A percentile compares a stretch with the other conserved stretches of the same genome.
Conservation (phyloP, 2,329 filamentous ascomycete genomes). For the Phaeoacremonium minimum region DNA sequence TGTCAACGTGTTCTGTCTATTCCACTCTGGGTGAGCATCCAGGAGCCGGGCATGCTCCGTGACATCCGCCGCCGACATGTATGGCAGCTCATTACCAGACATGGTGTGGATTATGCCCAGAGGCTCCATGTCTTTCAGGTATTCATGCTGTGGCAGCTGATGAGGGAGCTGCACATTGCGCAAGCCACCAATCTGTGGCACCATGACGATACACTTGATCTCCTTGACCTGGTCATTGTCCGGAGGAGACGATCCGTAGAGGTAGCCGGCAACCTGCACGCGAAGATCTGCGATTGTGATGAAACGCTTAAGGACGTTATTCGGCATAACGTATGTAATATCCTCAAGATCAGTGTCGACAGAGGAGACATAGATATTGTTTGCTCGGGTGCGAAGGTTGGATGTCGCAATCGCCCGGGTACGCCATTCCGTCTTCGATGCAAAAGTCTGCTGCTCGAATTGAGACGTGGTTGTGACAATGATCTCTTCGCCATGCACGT, state of each 20-base stretch:
- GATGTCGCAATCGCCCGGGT: conserved; percentile 95
- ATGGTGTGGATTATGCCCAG: conserved; percentile 94
- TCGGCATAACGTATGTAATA: conserved; percentile 97
- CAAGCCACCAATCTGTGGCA: conserved; percentile 91
- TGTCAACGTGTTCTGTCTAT: conserved; percentile 84
- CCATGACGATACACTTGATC: conserved; percentile 92
- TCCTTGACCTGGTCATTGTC: conserved; percentile 98
- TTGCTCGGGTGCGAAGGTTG: conserved; percentile 86
- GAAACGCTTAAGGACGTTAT: conserved; percentile 97
- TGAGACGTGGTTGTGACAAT: conserved; percentile 97
- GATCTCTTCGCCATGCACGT: conserved; percentile 94
- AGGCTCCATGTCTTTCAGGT: conserved; percentile 80
- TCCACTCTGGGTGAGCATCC: conserved; percentile 74
- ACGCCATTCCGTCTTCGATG: conserved; percentile 98
- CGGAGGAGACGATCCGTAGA: conserved; percentile 87
- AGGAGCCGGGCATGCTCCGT: conserved; percentile 91
- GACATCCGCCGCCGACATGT: conserved; percentile 94
- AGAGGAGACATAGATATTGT: conserved; percentile 98
- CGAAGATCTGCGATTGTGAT: conserved; percentile 95
- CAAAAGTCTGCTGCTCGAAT: conserved; percentile 96
- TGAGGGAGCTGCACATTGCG: conserved; percentile 89
- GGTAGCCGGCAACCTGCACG: conserved; percentile 91
- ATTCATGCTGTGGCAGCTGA: conserved; percentile 86
- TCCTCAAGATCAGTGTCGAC: conserved; percentile 89
- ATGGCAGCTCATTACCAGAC: conserved; percentile 89